Conservation (phyloP, 1,284 basidiomycete species). For the Melampsora larici-populina region DNA sequence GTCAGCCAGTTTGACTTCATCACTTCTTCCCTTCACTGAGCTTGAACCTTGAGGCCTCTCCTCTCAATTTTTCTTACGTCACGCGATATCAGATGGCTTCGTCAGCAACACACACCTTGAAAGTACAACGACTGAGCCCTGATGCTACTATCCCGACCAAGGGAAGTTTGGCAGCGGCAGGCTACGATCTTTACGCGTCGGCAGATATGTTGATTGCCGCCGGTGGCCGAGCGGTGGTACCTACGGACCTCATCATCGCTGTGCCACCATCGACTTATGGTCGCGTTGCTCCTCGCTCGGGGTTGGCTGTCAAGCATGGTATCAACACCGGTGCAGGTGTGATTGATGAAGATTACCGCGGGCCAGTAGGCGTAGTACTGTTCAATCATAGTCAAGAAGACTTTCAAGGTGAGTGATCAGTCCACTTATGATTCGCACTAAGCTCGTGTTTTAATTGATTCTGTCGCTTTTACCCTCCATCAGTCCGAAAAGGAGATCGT, state of each 20-base stretch:
- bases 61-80: not conserved
- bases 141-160: slow-evolving; percentile 81
- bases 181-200: slow-evolving; percentile 88
- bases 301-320: slow-evolving; percentile 88
- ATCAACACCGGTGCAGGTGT: slow-evolving; percentile 97
- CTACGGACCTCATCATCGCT: slow-evolving; percentile 86
- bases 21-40: not conserved
- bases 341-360: slow-evolving; percentile 92
- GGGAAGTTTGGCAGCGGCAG: slow-evolving; percentile 79
- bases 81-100: not conserved
- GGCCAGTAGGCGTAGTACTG: slow-evolving; percentile 83
- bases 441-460: not conserved
- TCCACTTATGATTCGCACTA: not conserved
- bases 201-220: slow-evolving; percentile 10
- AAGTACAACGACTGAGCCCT: slow-evolving; percentile 75
- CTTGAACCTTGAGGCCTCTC: not conserved
- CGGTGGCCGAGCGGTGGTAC: slow-evolving; percentile 66
- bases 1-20: not conserved
- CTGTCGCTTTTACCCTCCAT: not conserved
- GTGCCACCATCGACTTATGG: slow-evolving; percentile 91
- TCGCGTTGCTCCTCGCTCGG: slow-evolving; percentile 88
- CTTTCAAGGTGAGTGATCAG: slow-evolving; percentile 70
- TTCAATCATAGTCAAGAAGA: slow-evolving; percentile 88
- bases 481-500: slow-evolving; percentile 85
- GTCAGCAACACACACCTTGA: slow-evolving; percentile 11